Base-by-base conservation (phyloP, 441 rosid genomes). In the Euphorbia celastroides region DNA sequence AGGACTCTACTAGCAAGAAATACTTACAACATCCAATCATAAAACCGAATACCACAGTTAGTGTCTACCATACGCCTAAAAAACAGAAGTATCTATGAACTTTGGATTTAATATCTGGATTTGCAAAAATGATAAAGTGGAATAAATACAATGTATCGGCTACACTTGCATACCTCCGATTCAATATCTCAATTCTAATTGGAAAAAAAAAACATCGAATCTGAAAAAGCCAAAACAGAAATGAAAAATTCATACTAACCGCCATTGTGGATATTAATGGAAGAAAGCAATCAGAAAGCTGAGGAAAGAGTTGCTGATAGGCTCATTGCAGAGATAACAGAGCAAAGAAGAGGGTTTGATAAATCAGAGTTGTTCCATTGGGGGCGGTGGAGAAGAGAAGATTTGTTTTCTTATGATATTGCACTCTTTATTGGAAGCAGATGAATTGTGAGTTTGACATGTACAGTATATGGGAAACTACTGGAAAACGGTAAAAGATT, bases 181-280 rank as follows among this genome's bases (percentile, higher is more conserved):
- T 20, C 34, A n/a, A 14, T 11, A 19, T 19, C 17, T 5, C 10
- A 63, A 27, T 22, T 27, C 34, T 2, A 46, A 42, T 0, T 4
- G 12, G 5, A 23, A n/a, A 42, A 54, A 64, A 48, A 26, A 30
- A 48, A n/a, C 13, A 22, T 13, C 6, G 30, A 23, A 54, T 22
- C 60, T 65, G 3, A 3, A 16, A 12, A 31, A n/a, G n/a, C n/a
- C n/a, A n/a, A n/a, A n/a, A n/a, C n/a, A n/a, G 7, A 65, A 32
- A 34, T 32, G 55, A 8, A 48, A n/a, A 64, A 5, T 9, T 3
- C 19, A 8, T 20, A 51, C 68, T 54, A 36, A 65, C 68, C 68
- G 23, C 50, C 68, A 54, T 65, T 20, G 61, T 25, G 27, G 10
- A 23, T 25, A n/a, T 55, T 38, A 36, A n/a, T n/a, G n/a, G n/a